Evolutionary conservation across 2,329 filamentous ascomycete species (phyloP), one percentile per base, ranked within the genome.

Genomic region (Ophiostoma ulmi): DNA sequence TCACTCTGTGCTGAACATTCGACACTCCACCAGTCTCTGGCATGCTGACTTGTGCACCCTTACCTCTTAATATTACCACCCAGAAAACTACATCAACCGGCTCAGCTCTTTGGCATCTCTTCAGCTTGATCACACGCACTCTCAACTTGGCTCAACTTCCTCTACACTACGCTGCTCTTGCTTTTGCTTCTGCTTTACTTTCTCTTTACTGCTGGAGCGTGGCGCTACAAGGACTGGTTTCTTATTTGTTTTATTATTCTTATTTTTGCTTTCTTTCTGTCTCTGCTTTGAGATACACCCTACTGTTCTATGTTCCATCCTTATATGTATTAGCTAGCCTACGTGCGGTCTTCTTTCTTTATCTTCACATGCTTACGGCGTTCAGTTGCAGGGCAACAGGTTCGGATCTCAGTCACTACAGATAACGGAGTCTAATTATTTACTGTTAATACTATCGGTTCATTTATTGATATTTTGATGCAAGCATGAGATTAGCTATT

Each of bases 221-320:
- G 63, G 63, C 63, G 63, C 63, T 65, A 26, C 63, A 64, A 39
- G 36, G 36, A n/a, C 20, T 38, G 63, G 31, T 39, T 38, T 65
- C 36, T 64, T 64, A 11, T 58, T 22, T 8, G 31, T 64, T 11
- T n/a, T 11, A 5, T n/a, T n/a, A 10, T 39, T 36, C 38, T 20
- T 38, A 5, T 13, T 55, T 35, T 63, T 63, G 58, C 11, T 61
- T n/a, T 61, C 3, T 63, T 35, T 20, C n/a, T 26, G 17, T 48
- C 44, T 48, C 44, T 44, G 41, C 41, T 44, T 44, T 44, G 41
- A 44, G 41, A 44, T 44, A 44, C 41, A 39, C 38, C 38, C 38
- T 39, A 39, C 38, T 31, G 38, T 39, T 39, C 10, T 39, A 39
- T 5, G 38, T 39, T 39, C 38, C 2, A 10, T 39, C 0, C 38